A percentile compares a stretch with the other conserved stretches of the same genome.
phyloP scores from a whole-genome alignment of 169 alveolate species.

The Cryptosporidium viatorum region DNA sequence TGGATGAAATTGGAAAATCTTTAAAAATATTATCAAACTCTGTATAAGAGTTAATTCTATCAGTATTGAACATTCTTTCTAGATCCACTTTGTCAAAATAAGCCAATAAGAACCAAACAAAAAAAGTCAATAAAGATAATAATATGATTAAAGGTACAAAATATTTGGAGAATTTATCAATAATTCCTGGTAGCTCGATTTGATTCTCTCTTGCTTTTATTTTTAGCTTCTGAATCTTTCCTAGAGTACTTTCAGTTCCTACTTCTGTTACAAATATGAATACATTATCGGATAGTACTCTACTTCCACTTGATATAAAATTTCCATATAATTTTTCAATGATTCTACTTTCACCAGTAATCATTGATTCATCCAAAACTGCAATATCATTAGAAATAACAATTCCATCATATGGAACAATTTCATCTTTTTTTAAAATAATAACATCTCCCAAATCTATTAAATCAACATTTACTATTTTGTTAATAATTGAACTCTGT shows the following conservation, averaged over 20 bases:
- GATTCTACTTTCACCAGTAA: slow-evolving; percentile 61
- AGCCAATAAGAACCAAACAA: slow-evolving; percentile 58
- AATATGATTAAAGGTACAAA: slow-evolving; percentile 34
- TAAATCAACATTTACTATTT: slow-evolving; percentile 32
- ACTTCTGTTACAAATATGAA: slow-evolving; percentile 17
- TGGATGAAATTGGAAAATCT: slow-evolving; percentile 44
- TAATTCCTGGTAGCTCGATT: slow-evolving; percentile 18
- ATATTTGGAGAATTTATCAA: slow-evolving; percentile 48
- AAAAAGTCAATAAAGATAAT: slow-evolving; percentile 9
- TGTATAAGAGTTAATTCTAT: slow-evolving; percentile 4
- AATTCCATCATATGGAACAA: slow-evolving; percentile 74
- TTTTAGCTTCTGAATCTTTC: slow-evolving; percentile 54
- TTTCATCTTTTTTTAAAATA: slow-evolving; percentile 19
- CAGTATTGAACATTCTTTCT: slow-evolving; percentile 31
- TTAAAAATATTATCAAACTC: slow-evolving; percentile 31
- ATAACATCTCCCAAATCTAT: slow-evolving; percentile 62
- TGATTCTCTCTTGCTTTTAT: slow-evolving; percentile 42
- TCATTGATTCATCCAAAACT: slow-evolving; percentile 49
- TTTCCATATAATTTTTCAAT: slow-evolving; percentile 72
- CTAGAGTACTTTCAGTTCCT: slow-evolving; percentile 69
- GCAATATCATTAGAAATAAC: slow-evolving; percentile 23
- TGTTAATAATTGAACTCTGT: slow-evolving; percentile 17
- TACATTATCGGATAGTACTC: slow-evolving; percentile 18
- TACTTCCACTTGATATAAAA: slow-evolving; percentile 40
- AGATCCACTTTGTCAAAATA: slow-evolving; percentile 39